phyloP scores from a whole-genome alignment of 169 alveolate species.

The Plasmodium fragile region DNA sequence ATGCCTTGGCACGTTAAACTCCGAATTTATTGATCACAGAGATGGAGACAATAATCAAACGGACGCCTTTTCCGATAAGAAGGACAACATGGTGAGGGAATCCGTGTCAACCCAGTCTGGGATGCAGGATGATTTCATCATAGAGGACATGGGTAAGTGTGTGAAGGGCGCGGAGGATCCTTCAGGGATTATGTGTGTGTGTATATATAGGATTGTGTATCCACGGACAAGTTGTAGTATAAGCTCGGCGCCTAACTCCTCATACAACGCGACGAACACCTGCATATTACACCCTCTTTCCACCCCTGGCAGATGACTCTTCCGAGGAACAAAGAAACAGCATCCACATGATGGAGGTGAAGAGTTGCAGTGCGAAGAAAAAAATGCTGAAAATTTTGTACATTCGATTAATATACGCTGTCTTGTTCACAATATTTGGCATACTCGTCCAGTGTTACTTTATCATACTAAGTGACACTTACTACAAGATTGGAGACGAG shows the following conservation, averaged over 20 bases:
- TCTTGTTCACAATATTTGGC: constrained; percentile 19
- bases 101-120: not conserved
- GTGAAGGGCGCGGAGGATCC: not conserved
- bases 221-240: not conserved
- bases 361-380: constrained; percentile 1
- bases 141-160: constrained; percentile 25
- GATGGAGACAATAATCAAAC: not conserved
- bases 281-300: not conserved
- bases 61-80: constrained; percentile 7
- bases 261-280: not conserved
- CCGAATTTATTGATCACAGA: constrained; percentile 11
- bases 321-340: not conserved
- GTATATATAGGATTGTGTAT: not conserved
- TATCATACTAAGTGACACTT: constrained; percentile 49
- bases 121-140: constrained; percentile 8
- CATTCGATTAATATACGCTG: constrained; percentile 55
- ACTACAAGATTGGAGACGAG: constrained; percentile 63
- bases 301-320: constrained; percentile 3
- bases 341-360: not conserved
- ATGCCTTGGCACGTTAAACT: not conserved
- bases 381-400: constrained; percentile 12
- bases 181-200: not conserved
- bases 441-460: constrained; percentile 71
- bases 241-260: not conserved
- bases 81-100: not conserved